Conservation (phyloP, 2,329 filamentous ascomycete genomes). For the Ophiosphaerella herpotricha region DNA sequence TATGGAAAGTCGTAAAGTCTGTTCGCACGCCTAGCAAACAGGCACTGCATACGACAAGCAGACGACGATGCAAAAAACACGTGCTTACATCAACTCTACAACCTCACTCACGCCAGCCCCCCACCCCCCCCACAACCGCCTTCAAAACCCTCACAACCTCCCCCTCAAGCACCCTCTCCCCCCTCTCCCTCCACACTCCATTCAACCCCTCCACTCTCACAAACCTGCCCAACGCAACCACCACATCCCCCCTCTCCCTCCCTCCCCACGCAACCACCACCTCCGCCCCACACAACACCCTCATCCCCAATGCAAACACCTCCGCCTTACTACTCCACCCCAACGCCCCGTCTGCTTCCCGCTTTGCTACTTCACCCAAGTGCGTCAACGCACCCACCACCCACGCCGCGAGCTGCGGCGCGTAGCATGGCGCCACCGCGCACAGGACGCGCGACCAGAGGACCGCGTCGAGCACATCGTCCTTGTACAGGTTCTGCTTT, state of each 20-base stretch:
- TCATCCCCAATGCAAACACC: conserved; percentile 65
- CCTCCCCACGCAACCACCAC: conserved; percentile 40
- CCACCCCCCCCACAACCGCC: conserved; percentile 6
- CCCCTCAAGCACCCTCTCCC: conserved; percentile 38
- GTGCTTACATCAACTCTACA: neutral
- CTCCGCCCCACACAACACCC: conserved; percentile 50
- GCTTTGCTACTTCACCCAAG: conserved; percentile 44
- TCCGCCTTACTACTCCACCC: conserved; percentile 73
- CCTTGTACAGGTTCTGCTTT: conserved; percentile 92
- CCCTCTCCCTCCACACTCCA: conserved; percentile 45
- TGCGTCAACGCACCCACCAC: conserved; percentile 54
- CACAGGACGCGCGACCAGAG: conserved; percentile 62
- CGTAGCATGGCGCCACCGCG: too few species aligned
- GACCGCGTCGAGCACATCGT: conserved; percentile 74
- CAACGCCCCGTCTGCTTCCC: conserved; percentile 65
- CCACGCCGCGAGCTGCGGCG: conserved; percentile 49
- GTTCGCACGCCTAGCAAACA: too few species aligned
- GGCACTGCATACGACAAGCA: too few species aligned
- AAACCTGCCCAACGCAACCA: conserved; percentile 33
- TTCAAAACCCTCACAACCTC: conserved; percentile 17
- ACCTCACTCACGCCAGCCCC: neutral
- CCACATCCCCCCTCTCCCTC: conserved; percentile 25
- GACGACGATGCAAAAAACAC: neutral
- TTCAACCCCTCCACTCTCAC: conserved; percentile 29
- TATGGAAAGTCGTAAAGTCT: too few species aligned